These are phyloP conservation scores for Oxytropis ochrocephala DNA, from an alignment of 306 rosid species.

Conservation along the genomic window DNA sequence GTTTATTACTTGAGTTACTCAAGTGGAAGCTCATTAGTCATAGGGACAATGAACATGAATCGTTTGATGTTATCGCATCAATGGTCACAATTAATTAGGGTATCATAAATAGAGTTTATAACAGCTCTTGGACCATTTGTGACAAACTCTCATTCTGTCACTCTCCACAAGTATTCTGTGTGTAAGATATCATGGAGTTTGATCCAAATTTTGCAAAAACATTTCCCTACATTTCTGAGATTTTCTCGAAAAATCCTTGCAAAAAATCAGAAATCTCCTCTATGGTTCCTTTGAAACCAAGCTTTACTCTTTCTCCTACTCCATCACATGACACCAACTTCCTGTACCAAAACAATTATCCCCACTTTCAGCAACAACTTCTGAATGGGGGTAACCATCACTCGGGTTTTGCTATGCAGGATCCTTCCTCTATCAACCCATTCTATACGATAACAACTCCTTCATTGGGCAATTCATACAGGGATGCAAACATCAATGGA, in stretches of 20 bases:
- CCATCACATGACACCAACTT: neutral
- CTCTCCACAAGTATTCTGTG: conserved; percentile 8
- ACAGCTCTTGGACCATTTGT: neutral
- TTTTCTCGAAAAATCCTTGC: conserved; percentile 13
- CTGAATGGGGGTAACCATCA: too few relatives aligned
- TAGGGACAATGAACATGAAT: conserved; percentile 13
- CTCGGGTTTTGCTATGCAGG: too few relatives aligned
- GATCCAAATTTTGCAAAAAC: conserved; percentile 2
- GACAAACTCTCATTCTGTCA: conserved; percentile 1
- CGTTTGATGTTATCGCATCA: conserved; percentile 31
- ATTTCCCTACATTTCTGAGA: conserved; percentile 13
- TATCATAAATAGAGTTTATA: conserved; percentile 17
- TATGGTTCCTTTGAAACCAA: neutral
- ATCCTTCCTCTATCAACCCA: too few relatives aligned
- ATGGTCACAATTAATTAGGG: neutral
- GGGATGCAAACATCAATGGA: too few relatives aligned
- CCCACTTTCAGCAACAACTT: too few relatives aligned
- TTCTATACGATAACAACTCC: too few relatives aligned
- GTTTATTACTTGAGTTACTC: neutral
- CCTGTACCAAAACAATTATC: conserved; percentile 10
- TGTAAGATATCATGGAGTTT: conserved; percentile 36
- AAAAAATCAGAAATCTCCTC: neutral
- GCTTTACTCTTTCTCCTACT: neutral
- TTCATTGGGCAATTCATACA: too few relatives aligned
- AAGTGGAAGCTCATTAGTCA: conserved; percentile 43